Base-by-base conservation (phyloP, 768 basidiomycete species). In the Sporobolomyces roseus region DNA sequence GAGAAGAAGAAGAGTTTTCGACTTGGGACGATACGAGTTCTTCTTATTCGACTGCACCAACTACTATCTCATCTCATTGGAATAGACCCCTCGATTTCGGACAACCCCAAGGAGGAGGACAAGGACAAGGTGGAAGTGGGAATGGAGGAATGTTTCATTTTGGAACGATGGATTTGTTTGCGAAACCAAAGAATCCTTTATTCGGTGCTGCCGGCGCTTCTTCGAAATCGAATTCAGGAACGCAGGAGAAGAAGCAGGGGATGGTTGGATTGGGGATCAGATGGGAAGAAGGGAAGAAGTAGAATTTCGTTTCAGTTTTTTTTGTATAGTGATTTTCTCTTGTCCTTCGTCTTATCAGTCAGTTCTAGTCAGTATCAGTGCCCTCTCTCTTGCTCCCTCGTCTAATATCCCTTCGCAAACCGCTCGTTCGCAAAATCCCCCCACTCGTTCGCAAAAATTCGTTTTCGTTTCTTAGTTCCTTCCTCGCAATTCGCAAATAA, bases 71-170 rank as follows among this genome's bases (percentile, higher is more conserved):
- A 46, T n/a, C 45, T 46, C 13, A 14, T 23, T 46, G 21, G 13
- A 13, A 10, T 46, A 13, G 45, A 14, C 23, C 45, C 23, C 12
- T 7, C 6, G 45, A 21, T 46, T 21, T 46, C 23, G 12, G 12
- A 46, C 45, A 41, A 41, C 45, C 13, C 6, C 45, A 23, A n/a
- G n/a, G n/a, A n/a, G n/a, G n/a, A n/a, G n/a, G 5, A 30, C 49
- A 27, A 17, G 25, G 7, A 25, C 17, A 27, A 50, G 49, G n/a
- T 27, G 49, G 49, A 50, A 25, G 49, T 27, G 54, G 54, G 35
- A 33, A 23, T 8, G 32, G 29, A 33, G 52, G 32, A 53, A 13
- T 12, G 46, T 68, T 68, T 50, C 67, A 68, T 56, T 68, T 68
- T 29, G 67, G 67, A 13, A 14, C 25, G 21, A 49, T 38, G 41